Conservation (phyloP, 345 rosid species). For the Draba incana region DNA sequence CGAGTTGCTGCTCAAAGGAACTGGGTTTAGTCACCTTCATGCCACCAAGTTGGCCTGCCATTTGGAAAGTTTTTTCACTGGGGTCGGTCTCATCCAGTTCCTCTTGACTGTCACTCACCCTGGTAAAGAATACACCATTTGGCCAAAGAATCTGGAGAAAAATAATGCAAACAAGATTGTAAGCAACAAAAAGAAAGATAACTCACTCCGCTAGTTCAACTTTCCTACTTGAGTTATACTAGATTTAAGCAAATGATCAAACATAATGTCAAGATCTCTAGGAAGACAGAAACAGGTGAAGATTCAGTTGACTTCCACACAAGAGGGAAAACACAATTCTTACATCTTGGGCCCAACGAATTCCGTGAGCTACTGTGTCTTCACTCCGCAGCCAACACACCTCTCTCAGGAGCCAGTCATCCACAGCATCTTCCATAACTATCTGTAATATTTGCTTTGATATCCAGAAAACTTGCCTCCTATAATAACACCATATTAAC, state of each 20-base stretch:
- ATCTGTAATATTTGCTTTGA: conserved; percentile 94
- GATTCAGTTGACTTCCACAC: neutral
- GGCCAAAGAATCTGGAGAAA: conserved; percentile 86
- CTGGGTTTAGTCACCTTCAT: conserved; percentile 54
- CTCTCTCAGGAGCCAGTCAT: conserved; percentile 92
- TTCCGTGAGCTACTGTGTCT: conserved; percentile 78
- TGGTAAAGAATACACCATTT: conserved; percentile 77
- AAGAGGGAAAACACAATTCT: conserved; percentile 41
- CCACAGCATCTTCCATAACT: conserved; percentile 98
- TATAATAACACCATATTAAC: conserved; percentile 39
- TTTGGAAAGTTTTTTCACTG: conserved; percentile 46
- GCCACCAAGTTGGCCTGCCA: conserved; percentile 56
- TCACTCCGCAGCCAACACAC: conserved; percentile 82
- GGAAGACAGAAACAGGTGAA: too few relatives aligned
- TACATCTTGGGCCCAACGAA: conserved; percentile 93
- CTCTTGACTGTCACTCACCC: conserved; percentile 44
- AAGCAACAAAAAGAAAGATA: conserved; percentile 12
- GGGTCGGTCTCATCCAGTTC: conserved; percentile 43
- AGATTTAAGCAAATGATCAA: too few relatives aligned
- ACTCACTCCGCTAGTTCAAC: conserved; percentile 2
- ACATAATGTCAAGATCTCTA: too few relatives aligned
- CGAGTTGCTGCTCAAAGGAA: conserved; percentile 81
- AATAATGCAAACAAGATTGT: conserved; percentile 8
- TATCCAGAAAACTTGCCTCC: conserved; percentile 98
- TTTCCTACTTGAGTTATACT: too few relatives aligned